Conservation (phyloP, 768 basidiomycete species). For the Glaciozyma antarctica region DNA sequence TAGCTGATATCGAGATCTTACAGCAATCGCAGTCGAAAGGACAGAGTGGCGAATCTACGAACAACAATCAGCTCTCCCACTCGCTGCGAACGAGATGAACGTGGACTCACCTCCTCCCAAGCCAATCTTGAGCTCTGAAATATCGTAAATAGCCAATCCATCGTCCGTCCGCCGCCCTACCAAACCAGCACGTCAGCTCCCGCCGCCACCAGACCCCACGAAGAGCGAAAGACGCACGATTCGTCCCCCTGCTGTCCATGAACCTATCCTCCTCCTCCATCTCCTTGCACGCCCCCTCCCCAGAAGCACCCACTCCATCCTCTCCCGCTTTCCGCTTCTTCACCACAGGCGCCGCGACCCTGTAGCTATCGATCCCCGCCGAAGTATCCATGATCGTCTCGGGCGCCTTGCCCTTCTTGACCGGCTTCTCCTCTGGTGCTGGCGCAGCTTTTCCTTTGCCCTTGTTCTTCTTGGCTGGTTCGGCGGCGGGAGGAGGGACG, state of each 20-base stretch:
- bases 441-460: neutral
- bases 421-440: neutral
- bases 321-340: slow-evolving; percentile 14
- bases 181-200: too few species aligned
- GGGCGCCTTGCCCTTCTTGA: slow-evolving; percentile 4
- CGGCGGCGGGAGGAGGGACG: neutral
- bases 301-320: slow-evolving; percentile 8
- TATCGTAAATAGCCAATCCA: slow-evolving; percentile 33
- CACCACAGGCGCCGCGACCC: neutral
- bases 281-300: slow-evolving; percentile 5
- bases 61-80: neutral
- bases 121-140: slow-evolving; percentile 32
- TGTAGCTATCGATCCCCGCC: slow-evolving; percentile 21
- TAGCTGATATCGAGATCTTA: neutral
- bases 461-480: neutral
- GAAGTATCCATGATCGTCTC: slow-evolving; percentile 25
- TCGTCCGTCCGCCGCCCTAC: slow-evolving; percentile 34
- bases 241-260: slow-evolving; percentile 26
- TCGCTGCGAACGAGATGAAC: too few species aligned
- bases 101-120: slow-evolving; percentile 28
- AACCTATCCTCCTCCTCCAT: slow-evolving; percentile 26
- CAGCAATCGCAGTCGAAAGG: slow-evolving; percentile 37
- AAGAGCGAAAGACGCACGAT: slow-evolving; percentile 1
- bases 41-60: slow-evolving; percentile 30
- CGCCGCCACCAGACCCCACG: too few species aligned